Conservation (phyloP, 306 rosid genomes). For the Quercus glauca region DNA sequence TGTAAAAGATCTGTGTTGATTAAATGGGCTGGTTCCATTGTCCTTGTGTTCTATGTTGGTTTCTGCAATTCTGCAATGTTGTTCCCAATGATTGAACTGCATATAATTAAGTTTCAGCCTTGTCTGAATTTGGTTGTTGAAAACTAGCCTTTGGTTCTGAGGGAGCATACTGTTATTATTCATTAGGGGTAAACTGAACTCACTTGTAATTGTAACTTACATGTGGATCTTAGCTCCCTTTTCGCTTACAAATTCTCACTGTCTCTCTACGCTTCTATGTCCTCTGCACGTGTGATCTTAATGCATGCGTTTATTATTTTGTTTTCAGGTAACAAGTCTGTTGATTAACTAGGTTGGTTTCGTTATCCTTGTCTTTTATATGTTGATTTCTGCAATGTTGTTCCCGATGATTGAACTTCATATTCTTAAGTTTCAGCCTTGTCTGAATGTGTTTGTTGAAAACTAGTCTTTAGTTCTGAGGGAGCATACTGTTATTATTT, state of each 20-base stretch:
- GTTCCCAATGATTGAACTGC: constrained; percentile 17
- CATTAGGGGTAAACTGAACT: background rate
- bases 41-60: background rate
- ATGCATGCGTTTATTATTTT: too few species aligned
- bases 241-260: background rate
- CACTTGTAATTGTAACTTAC: background rate
- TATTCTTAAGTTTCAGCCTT: too few species aligned
- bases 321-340: too few species aligned
- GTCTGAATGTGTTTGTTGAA: too few species aligned
- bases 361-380: too few species aligned
- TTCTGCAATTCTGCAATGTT: background rate
- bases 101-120: constrained; percentile 17
- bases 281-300: too few species aligned
- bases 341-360: too few species aligned
- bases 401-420: too few species aligned
- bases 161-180: background rate
- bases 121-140: constrained; percentile 16
- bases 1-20: background rate
- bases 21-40: background rate
- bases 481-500: background rate
- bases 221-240: background rate
- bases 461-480: constrained; percentile 1
- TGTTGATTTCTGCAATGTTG: too few species aligned
- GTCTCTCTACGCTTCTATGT: background rate
- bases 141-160: background rate